Percentiles rank a stretch among this genome's conserved stretches.
Evolutionary conservation across 139 green algal genomes (phyloP).

Genomic region (Closterium sp.): DNA sequence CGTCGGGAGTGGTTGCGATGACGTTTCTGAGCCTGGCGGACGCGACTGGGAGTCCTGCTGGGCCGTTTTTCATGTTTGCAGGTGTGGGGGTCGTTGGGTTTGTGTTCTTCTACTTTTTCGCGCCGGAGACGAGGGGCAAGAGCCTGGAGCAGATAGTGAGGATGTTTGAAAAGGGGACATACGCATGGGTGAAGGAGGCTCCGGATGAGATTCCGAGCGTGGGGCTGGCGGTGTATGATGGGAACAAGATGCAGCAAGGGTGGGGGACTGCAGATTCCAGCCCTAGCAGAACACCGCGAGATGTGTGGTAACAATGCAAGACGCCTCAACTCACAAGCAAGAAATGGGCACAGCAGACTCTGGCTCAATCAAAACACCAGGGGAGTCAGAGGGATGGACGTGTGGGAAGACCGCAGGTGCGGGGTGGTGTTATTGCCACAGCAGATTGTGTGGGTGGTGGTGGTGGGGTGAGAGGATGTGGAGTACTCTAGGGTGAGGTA

Average conservation of each 20-base stretch:
- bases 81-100: constrained; percentile 3
- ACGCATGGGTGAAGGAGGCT: neutral
- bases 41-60: constrained; percentile 18
- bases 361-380: no score
- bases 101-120: constrained; percentile 42
- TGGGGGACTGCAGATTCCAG: neutral
- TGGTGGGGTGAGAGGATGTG: no score
- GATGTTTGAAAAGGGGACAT: constrained; percentile 22
- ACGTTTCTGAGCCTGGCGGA: constrained; percentile 42
- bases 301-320: neutral
- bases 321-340: no score
- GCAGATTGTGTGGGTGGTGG: no score
- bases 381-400: no score
- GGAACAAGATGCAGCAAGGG: neutral
- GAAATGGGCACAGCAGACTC: no score
- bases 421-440: no score
- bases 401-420: no score
- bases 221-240: constrained; percentile 1
- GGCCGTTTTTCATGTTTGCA: constrained; percentile 51
- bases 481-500: no score
- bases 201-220: neutral
- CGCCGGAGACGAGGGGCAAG: constrained; percentile 58
- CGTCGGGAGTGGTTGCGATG: constrained; percentile 44
- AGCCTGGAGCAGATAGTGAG: constrained; percentile 53
- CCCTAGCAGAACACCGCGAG: neutral